Evolutionary conservation across 1,139 yeast genomes (phyloP), one percentile per base, ranked within the genome.

Genomic region (Kazachstania sp.): DNA sequence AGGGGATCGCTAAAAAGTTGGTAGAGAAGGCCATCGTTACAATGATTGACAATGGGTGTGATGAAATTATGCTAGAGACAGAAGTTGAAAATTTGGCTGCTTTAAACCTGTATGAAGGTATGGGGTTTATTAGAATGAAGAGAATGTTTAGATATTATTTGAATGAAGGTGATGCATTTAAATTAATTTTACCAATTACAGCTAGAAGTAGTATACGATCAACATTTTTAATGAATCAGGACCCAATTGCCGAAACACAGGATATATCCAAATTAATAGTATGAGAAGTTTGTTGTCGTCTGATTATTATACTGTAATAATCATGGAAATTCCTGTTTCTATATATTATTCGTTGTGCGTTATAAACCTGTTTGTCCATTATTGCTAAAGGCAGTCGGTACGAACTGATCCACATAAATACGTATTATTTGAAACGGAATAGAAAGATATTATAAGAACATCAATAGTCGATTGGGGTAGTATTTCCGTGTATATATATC

Each of bases 161-260:
- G 60, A 90, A 88, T 64, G 86, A 94, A 51, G 95, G 86, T 58
- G 98, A 92, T 68, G 98, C 98, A 0, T 90, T 75, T 63, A 73
- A 96, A 54, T 71, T 92, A 53, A 81, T 87, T 3, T 64, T 83
- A 34, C 88, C 90, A 1, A 60, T 83, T 16, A 79, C 84, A 1
- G 74, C 74, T 15, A 72, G 68, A 50, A 66, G 81, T 38, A 63
- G 73, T 2, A 57, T 66, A 36, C 61, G 83, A 54, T 70, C 79
- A 4, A 65, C 70, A 1, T 73, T 71, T 49, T 52, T 70, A 40
- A 46, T 23, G 43, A 32, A 32, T 20, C 43, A 40, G 23, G 34
- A 26, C 16, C 44, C 35, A 7, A 20, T 41, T 20, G 26, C 11
- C 7, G 32, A 28, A 38, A 13, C 29, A 11, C 13, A 38, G 8